Percentiles rank a stretch among this genome's conserved stretches.
Conservation (phyloP, 768 basidiomycete genomes). For the Lepiota brunneoincarnata region DNA sequence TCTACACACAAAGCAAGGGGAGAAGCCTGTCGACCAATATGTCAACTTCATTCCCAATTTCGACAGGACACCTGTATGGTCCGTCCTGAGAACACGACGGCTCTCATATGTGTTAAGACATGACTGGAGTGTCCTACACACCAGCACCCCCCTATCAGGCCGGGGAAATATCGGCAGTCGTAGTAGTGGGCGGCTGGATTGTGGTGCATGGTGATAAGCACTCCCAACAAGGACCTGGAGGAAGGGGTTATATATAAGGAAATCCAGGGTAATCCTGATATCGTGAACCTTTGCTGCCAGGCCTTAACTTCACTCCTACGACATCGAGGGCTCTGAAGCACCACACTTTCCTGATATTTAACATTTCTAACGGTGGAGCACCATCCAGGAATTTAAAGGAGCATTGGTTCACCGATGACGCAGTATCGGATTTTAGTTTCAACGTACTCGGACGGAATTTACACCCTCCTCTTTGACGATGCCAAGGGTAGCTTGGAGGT, state of each 20-base stretch:
- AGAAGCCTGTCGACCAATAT: conserved; percentile 1
- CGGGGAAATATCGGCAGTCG: conserved; percentile 10
- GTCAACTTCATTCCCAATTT: conserved; percentile 1
- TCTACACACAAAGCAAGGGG: background rate
- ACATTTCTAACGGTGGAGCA: no score
- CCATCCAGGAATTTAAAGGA: no score
- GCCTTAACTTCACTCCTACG: background rate
- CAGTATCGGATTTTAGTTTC: conserved; percentile 52
- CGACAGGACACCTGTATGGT: background rate
- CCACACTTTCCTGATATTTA: no score
- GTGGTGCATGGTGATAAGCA: background rate
- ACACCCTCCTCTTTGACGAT: conserved; percentile 63
- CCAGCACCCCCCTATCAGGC: background rate
- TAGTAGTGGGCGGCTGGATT: background rate
- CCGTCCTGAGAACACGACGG: background rate
- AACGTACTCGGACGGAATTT: conserved; percentile 64
- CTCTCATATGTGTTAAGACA: background rate
- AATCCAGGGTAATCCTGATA: background rate
- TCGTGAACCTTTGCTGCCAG: background rate
- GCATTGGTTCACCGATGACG: conserved; percentile 22
- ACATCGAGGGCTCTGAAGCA: no score
- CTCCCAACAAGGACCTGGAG: background rate
- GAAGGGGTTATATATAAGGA: conserved; percentile 13
- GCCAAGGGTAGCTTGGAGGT: conserved; percentile 40
- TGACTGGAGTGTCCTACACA: background rate